phyloP scores from a whole-genome alignment of 805 yeast species.

The Yamadazyma endophytica region DNA sequence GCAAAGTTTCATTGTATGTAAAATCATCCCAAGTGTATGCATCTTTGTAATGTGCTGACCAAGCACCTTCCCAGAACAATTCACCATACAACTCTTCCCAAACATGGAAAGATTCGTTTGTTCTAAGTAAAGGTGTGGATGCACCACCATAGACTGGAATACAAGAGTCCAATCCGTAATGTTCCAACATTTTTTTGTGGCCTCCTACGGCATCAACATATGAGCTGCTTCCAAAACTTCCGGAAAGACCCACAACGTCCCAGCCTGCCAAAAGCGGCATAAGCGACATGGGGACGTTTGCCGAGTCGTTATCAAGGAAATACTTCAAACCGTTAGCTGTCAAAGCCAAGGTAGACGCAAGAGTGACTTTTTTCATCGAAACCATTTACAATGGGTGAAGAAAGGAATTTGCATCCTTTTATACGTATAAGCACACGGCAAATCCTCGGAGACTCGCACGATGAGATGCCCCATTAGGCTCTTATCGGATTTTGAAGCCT shows the following conservation, averaged over 20 bases:
- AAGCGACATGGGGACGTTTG: slow-evolving; percentile 30
- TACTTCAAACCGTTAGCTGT: no score
- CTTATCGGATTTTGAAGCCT: no score
- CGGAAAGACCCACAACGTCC: slow-evolving; percentile 37
- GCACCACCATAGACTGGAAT: slow-evolving; percentile 37
- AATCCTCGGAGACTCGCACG: no score
- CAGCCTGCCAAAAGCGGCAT: slow-evolving; percentile 36
- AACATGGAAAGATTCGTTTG: slow-evolving; percentile 33
- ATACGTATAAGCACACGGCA: no score
- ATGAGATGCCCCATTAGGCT: no score
- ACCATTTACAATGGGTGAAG: no score
- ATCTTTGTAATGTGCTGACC: slow-evolving; percentile 26
- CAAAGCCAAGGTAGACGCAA: no score
- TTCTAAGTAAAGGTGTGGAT: slow-evolving; percentile 31
- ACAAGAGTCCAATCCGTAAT: slow-evolving; percentile 32
- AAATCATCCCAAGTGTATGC: slow-evolving; percentile 26
- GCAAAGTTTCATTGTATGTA: slow-evolving; percentile 21
- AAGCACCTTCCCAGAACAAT: slow-evolving; percentile 42
- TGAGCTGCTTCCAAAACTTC: slow-evolving; percentile 36
- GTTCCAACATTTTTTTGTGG: slow-evolving; percentile 22
- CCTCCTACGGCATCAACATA: slow-evolving; percentile 36
- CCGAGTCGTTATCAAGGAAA: slow-evolving; percentile 41
- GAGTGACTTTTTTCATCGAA: no score
- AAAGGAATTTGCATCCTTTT: no score
- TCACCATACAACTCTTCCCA: slow-evolving; percentile 37